phyloP scores from a whole-genome alignment of 495 filamentous ascomycete species.

The Penicillium antarcticum region DNA sequence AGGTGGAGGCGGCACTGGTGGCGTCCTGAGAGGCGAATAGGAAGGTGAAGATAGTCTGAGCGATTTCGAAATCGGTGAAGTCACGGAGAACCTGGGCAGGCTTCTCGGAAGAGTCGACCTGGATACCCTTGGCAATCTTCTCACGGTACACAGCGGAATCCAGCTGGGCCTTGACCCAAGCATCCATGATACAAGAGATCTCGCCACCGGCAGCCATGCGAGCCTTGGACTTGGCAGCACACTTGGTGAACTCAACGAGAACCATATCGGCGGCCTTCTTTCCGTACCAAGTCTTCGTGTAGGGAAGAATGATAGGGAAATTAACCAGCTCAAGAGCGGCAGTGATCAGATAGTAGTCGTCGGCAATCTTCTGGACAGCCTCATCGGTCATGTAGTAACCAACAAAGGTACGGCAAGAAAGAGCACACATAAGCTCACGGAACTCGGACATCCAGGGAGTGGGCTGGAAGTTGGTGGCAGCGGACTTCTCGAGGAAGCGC shows the following conservation, averaged over 20 bases:
- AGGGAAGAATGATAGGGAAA: slow-evolving; percentile 96
- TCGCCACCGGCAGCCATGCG: slow-evolving; percentile 90
- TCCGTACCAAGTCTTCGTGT: slow-evolving; percentile 94
- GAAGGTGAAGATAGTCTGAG: slow-evolving; percentile 95
- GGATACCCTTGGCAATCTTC: slow-evolving; percentile 63
- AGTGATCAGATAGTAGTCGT: slow-evolving; percentile 96
- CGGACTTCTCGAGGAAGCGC: slow-evolving; percentile 69
- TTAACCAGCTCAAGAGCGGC: slow-evolving; percentile 96
- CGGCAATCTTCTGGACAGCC: slow-evolving; percentile 88
- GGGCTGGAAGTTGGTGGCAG: slow-evolving; percentile 62
- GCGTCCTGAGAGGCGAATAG: slow-evolving; percentile 97
- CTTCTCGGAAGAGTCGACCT: slow-evolving; percentile 70
- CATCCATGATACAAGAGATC: slow-evolving; percentile 88
- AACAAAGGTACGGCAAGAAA: slow-evolving; percentile 94
- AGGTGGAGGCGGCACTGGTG: slow-evolving; percentile 86
- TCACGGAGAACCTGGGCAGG: slow-evolving; percentile 75
- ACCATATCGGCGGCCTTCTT: slow-evolving; percentile 95
- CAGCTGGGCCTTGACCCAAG: slow-evolving; percentile 83
- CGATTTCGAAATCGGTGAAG: slow-evolving; percentile 90
- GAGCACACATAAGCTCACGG: slow-evolving; percentile 93
- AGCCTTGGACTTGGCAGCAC: slow-evolving; percentile 87
- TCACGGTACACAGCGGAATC: slow-evolving; percentile 76
- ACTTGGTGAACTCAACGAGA: slow-evolving; percentile 82
- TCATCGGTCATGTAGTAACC: slow-evolving; percentile 91
- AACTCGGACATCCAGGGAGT: slow-evolving; percentile 88